Evolutionary conservation across 139 green algal species (phyloP), one percentile per base, ranked within the genome.

Genomic region (Volvox africanus): DNA sequence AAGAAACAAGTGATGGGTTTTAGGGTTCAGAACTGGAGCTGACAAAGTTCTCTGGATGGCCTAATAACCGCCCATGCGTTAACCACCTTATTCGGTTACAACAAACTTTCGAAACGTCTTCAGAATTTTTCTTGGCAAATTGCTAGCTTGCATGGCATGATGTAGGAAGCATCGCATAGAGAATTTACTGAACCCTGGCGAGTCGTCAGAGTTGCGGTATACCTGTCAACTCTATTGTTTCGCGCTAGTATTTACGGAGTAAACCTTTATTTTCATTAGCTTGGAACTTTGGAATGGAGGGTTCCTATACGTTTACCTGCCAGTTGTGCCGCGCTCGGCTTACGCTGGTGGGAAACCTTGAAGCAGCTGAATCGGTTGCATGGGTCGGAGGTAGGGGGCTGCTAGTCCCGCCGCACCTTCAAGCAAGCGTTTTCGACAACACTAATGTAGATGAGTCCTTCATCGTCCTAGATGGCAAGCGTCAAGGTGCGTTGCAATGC

Each of bases 391-490:
- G 73, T 1, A n/a, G 73, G 67, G 33, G 92, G 67, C 30, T 80
- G 44, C 82, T 91, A 68, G 83, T 88, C 17, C 85, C 85, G 0
- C 37, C 69, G 26, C 85, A 89, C 26, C 88, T 89, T 2, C 76
- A 92, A 22, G 82, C 90, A 20, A 89, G 76, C 78, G 82, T 92
- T 24, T 92, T 93, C 44, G 92, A 94, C 28, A 80, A 78, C 19
- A 61, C 75, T 28, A 88, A 84, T 28, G 93, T 97, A 2, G 95
- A 97, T 21, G 96, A 96, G n/a, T 97, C 95, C 9, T 97, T 97
- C 79, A 93, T 97, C 21, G 79, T 97, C 22, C 90, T 97, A 50
- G 95, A 97, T 21, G 82, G 91, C 73, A 87, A 82, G 28, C 81
- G 80, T 18, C 69, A 78, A 79, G 87, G 79, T 69, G 30, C 78